Conservation (phyloP, 768 basidiomycete genomes). For the Lentinula aciculospora region DNA sequence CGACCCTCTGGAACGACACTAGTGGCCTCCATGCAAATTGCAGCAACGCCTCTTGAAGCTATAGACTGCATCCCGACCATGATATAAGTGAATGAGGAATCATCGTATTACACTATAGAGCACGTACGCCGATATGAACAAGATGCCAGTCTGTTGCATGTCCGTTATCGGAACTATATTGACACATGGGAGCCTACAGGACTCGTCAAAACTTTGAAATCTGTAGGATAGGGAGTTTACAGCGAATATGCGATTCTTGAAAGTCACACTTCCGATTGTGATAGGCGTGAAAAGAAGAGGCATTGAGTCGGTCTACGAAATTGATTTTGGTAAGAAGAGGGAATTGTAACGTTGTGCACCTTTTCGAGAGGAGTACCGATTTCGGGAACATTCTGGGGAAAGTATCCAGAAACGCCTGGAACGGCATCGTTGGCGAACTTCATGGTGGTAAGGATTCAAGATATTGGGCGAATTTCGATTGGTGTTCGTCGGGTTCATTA, state of each 20-base stretch:
- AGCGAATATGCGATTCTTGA: constrained; percentile 75
- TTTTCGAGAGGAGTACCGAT: constrained; percentile 34
- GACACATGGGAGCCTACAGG: constrained; percentile 71
- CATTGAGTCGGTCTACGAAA: constrained; percentile 36
- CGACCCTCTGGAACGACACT: constrained; percentile 70
- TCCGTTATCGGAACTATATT: constrained; percentile 71
- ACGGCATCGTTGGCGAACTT: constrained; percentile 39
- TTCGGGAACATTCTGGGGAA: constrained; percentile 53
- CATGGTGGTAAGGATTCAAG: constrained; percentile 8
- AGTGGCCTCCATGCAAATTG: constrained; percentile 71
- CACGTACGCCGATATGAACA: constrained; percentile 63
- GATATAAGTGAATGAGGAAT: background rate
- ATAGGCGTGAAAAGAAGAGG: constrained; percentile 66
- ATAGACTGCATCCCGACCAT: constrained; percentile 34
- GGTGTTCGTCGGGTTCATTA: background rate
- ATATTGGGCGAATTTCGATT: background rate
- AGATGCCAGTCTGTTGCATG: constrained; percentile 82
- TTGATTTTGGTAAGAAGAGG: no score
- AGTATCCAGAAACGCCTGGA: constrained; percentile 47
- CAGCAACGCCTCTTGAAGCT: constrained; percentile 67
- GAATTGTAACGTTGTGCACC: background rate
- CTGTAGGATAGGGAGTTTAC: constrained; percentile 25
- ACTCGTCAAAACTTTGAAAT: background rate
- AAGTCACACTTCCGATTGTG: constrained; percentile 50
- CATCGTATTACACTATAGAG: background rate